A percentile compares a stretch with the other conserved stretches of the same genome.
These are phyloP conservation scores for Chaetomium tenue DNA, from an alignment of 495 filamentous ascomycete species.

Conservation along the genomic window DNA sequence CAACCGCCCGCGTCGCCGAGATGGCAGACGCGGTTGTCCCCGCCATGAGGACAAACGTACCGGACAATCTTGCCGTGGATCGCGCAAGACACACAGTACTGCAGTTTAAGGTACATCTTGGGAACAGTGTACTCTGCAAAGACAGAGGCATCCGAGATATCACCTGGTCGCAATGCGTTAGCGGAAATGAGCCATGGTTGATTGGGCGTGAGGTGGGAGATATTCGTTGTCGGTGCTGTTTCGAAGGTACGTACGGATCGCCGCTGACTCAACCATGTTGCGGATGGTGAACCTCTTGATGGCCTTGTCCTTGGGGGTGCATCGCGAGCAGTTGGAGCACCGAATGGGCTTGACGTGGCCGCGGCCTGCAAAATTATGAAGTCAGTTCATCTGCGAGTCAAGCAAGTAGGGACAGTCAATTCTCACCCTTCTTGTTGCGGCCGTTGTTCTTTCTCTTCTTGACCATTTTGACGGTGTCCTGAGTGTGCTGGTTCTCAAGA, in stretches of 20 bases:
- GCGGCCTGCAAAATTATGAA: constrained; percentile 46
- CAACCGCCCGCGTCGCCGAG: constrained; percentile 49
- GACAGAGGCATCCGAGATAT: constrained; percentile 99
- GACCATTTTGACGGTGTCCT: constrained; percentile 86
- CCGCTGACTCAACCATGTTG: constrained; percentile 99
- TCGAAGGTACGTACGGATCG: constrained; percentile 80
- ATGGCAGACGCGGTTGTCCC: constrained; percentile 38
- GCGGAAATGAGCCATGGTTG: background rate
- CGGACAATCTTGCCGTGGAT: constrained; percentile 99
- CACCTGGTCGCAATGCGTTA: constrained; percentile 60
- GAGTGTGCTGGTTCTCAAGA: constrained; percentile 39
- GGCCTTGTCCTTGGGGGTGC: constrained; percentile 99
- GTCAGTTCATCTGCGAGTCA: constrained; percentile 20
- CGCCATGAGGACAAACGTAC: constrained; percentile 61
- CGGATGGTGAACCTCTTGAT: constrained; percentile 99
- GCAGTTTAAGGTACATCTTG: constrained; percentile 99
- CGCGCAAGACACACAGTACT: constrained; percentile 99
- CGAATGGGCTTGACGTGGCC: constrained; percentile 99
- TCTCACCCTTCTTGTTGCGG: constrained; percentile 93
- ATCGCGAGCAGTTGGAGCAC: constrained; percentile 99
- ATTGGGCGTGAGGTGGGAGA: background rate
- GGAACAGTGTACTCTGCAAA: constrained; percentile 98
- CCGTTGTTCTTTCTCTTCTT: constrained; percentile 99
- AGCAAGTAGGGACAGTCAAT: background rate
- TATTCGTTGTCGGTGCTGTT: background rate